These are phyloP conservation scores for Mucor saturninus DNA, from an alignment of 371 early-diverging fungal genomes.

Conservation along the genomic window DNA sequence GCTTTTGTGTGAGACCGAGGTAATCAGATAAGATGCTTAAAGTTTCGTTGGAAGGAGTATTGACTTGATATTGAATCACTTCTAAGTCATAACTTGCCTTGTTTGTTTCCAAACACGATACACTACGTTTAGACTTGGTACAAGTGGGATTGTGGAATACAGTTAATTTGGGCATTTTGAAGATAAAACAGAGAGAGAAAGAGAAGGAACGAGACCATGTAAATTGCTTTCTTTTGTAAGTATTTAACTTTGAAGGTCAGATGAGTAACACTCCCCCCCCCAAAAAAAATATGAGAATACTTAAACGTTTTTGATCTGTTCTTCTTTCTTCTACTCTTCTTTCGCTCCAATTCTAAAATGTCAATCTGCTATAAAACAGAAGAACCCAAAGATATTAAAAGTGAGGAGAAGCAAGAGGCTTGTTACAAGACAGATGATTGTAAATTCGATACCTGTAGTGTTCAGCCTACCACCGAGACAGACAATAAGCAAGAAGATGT, in stretches of 20 bases:
- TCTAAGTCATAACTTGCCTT: conserved; percentile 36
- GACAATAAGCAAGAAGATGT: background rate
- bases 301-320: background rate
- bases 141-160: conserved; percentile 48
- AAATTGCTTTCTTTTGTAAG: no score
- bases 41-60: conserved; percentile 34
- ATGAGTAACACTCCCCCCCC: no score
- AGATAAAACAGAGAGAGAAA: background rate
- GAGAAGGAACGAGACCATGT: background rate
- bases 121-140: conserved; percentile 37
- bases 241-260: no score
- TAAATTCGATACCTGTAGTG: no score
- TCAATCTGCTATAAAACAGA: conserved; percentile 20
- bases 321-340: background rate
- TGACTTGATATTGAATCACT: conserved; percentile 32
- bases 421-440: background rate
- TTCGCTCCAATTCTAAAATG: background rate
- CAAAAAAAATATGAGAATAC: background rate
- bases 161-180: conserved; percentile 24
- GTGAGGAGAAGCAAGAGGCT: conserved; percentile 8
- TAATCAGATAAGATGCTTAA: conserved; percentile 34
- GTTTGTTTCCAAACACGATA: conserved; percentile 31
- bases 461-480: background rate
- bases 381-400: conserved; percentile 23
- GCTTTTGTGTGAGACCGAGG: conserved; percentile 31